Evolutionary conservation across 495 filamentous ascomycete genomes (phyloP).

Genomic region (Neurospora cerealis): DNA sequence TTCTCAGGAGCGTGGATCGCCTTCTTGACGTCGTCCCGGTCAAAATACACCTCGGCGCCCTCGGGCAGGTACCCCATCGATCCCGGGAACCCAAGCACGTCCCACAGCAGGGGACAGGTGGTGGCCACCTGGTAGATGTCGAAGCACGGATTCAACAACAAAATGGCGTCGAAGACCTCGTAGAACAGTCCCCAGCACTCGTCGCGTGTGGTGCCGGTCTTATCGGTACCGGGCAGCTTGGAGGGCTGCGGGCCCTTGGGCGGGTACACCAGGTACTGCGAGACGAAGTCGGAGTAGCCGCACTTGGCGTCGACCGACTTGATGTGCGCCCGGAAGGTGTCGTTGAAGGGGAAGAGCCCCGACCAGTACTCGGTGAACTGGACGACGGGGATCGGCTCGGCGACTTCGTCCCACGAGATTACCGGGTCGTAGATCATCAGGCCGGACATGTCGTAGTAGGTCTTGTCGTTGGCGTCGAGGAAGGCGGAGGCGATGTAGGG

Average conservation of each 20-base stretch:
- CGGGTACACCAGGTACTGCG: conserved; percentile 56
- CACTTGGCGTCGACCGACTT: conserved; percentile 46
- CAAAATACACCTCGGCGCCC: conserved; percentile 62
- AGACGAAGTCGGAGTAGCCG: conserved; percentile 53
- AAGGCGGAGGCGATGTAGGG: conserved; percentile 72
- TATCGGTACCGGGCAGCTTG: conserved; percentile 14
- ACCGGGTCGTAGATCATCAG: conserved; percentile 63
- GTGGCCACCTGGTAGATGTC: conserved; percentile 66
- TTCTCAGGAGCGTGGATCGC: conserved; percentile 59
- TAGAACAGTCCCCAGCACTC: conserved; percentile 38
- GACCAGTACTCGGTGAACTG: conserved; percentile 54
- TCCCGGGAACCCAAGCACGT: conserved; percentile 55
- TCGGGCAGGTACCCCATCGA: conserved; percentile 36
- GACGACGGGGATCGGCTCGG: conserved; percentile 45
- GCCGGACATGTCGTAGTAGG: conserved; percentile 56
- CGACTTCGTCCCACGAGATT: conserved; percentile 41
- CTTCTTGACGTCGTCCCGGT: conserved; percentile 61
- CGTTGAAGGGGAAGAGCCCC: conserved; percentile 54
- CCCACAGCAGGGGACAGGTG: conserved; percentile 64
- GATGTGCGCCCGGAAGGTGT: conserved; percentile 51
- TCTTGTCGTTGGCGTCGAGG: conserved; percentile 56
- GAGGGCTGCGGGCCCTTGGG: conserved; percentile 49
- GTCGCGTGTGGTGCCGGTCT: conserved; percentile 7
- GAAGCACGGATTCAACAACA: conserved; percentile 66
- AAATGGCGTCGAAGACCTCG: conserved; percentile 43